Percentiles rank a stretch among this genome's conserved stretches.
phyloP scores from a whole-genome alignment of 2,329 filamentous ascomycete species.

The Triangularia verruculosa region DNA sequence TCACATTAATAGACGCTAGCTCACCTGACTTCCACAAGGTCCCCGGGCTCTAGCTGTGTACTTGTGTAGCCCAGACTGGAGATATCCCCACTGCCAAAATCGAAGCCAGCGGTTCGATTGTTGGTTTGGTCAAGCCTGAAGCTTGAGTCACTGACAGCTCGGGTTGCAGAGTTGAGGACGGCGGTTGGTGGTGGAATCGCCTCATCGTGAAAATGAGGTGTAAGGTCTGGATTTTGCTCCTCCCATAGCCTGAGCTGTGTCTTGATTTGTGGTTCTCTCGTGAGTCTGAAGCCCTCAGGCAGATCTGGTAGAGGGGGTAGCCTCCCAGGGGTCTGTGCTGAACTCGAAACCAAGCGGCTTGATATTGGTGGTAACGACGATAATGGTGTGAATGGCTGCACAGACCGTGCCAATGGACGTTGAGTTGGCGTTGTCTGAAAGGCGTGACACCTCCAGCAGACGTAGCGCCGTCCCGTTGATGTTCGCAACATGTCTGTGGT shows the following conservation, averaged over 20 bases:
- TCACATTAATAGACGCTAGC: not conserved
- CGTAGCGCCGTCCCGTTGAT: constrained; percentile 23
- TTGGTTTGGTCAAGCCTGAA: constrained; percentile 26
- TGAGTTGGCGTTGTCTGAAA: constrained; percentile 10
- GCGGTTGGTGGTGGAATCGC: constrained; percentile 25
- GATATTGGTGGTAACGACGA: not conserved
- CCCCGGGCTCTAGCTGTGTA: constrained; percentile 40
- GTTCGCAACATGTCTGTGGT: constrained; percentile 24
- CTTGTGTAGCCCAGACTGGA: constrained; percentile 35
- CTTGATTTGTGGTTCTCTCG: constrained; percentile 33
- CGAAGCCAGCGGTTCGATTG: constrained; percentile 25
- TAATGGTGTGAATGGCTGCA: not conserved
- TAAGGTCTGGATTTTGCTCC: constrained; percentile 32
- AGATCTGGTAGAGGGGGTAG: not conserved
- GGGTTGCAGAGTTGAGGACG: constrained; percentile 36
- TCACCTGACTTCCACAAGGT: constrained; percentile 49
- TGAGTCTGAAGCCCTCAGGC: not conserved
- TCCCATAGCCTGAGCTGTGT: constrained; percentile 43
- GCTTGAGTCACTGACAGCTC: constrained; percentile 32
- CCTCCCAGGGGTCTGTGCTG: not conserved
- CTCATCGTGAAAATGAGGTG: constrained; percentile 31
- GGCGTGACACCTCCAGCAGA: constrained; percentile 28
- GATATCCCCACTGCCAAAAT: constrained; percentile 39
- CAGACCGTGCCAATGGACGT: not conserved
- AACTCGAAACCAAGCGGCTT: not conserved